Evolutionary conservation across 495 filamentous ascomycete genomes (phyloP).

Genomic region (Penicillium fimorum): DNA sequence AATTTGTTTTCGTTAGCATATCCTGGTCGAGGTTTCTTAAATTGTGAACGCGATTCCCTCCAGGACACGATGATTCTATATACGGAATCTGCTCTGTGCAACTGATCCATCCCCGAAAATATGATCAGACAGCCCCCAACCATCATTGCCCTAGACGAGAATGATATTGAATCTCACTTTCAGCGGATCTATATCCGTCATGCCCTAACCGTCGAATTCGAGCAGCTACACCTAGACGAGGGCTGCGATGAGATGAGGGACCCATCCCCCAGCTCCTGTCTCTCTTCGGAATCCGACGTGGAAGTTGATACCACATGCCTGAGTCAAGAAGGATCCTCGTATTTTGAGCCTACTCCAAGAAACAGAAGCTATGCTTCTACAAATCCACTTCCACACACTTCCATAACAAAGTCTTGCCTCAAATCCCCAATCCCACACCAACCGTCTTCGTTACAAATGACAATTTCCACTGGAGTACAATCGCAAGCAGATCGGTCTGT

Average conservation of each 20-base stretch:
- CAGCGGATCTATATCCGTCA: slow-evolving; percentile 21
- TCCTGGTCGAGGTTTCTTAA: slow-evolving; percentile 1
- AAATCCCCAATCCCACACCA: not conserved
- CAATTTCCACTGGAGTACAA: not conserved
- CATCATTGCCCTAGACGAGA: slow-evolving; percentile 49
- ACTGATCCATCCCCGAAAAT: slow-evolving; percentile 5
- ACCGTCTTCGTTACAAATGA: not conserved
- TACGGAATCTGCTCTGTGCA: slow-evolving; percentile 7
- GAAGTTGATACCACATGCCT: not conserved
- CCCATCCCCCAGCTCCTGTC: not conserved
- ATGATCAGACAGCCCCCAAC: slow-evolving; percentile 60
- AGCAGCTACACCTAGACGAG: slow-evolving; percentile 23
- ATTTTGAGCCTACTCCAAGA: not conserved
- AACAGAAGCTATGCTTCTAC: not conserved
- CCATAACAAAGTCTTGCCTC: slow-evolving; percentile 5
- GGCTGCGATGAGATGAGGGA: slow-evolving; percentile 12
- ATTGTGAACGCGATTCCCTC: not conserved
- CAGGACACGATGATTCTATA: slow-evolving; percentile 5
- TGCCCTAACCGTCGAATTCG: slow-evolving; percentile 16
- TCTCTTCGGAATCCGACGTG: slow-evolving; percentile 4
- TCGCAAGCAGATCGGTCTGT: not conserved
- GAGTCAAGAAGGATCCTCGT: not conserved
- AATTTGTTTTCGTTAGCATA: not conserved
- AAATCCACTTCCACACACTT: not conserved
- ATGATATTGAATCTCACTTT: slow-evolving; percentile 46